Percentiles rank a stretch among this genome's conserved stretches.
Conservation (phyloP, 2,329 filamentous ascomycete species). For the Rutstroemia sydowiana region DNA sequence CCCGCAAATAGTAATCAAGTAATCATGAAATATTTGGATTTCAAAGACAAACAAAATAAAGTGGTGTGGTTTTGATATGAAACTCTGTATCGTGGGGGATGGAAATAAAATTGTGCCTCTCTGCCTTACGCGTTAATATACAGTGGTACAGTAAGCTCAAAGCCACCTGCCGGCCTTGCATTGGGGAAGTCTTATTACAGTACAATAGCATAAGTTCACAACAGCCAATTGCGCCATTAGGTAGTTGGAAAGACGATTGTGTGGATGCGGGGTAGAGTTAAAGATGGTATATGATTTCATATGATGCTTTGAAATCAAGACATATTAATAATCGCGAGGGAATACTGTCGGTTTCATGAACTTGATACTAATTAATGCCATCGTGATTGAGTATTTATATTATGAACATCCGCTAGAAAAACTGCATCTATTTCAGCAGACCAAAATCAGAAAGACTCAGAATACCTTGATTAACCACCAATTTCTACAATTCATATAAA, state of each 20-base stretch:
- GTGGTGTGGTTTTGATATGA: too few relatives aligned
- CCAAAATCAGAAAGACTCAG: too few relatives aligned
- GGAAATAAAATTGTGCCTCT: too few relatives aligned
- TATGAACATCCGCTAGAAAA: not conserved
- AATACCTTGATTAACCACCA: not conserved
- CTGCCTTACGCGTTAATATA: too few relatives aligned
- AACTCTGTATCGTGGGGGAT: too few relatives aligned
- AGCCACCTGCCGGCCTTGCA: too few relatives aligned
- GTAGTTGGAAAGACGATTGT: not conserved
- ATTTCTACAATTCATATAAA: not conserved
- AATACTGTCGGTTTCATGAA: not conserved
- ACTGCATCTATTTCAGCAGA: not conserved
- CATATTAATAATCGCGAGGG: slow-evolving; percentile 8
- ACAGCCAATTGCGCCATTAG: slow-evolving; percentile 8
- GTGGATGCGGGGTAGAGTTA: slow-evolving; percentile 1
- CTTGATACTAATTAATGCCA: not conserved
- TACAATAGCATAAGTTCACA: too few relatives aligned
- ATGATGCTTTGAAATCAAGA: slow-evolving; percentile 6
- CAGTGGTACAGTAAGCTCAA: too few relatives aligned
- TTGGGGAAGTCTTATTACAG: too few relatives aligned
- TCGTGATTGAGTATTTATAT: slow-evolving; percentile 1
- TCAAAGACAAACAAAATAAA: too few relatives aligned
- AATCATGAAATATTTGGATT: too few relatives aligned
- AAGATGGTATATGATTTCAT: not conserved
- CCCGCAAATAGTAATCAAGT: too few relatives aligned